Conservation (phyloP, 2,329 filamentous ascomycete genomes). For the Fusarium vanettenii region DNA sequence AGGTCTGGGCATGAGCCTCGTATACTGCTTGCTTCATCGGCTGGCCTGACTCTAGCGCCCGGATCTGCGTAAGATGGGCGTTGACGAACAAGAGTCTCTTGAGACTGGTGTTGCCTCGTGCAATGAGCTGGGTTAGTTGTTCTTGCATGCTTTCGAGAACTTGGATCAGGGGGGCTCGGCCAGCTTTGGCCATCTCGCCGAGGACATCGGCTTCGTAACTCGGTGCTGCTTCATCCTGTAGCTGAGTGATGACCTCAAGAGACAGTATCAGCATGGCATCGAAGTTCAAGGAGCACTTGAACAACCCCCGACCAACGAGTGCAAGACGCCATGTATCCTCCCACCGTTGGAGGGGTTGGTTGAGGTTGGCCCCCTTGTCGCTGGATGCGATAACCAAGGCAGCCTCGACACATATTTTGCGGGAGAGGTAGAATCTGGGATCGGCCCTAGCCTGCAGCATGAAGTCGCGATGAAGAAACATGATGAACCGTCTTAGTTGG, state of each 20-base stretch:
- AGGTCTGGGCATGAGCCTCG: constrained; percentile 32
- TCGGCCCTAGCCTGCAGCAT: constrained; percentile 39
- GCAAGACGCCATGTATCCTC: constrained; percentile 38
- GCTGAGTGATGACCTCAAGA: constrained; percentile 38
- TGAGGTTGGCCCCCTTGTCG: constrained; percentile 27
- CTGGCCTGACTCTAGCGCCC: constrained; percentile 34
- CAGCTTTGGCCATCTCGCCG: constrained; percentile 38
- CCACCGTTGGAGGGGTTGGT: constrained; percentile 26
- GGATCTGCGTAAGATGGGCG: constrained; percentile 39
- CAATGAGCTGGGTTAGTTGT: constrained; percentile 34
- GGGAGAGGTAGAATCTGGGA: constrained; percentile 41
- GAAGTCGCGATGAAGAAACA: constrained; percentile 44
- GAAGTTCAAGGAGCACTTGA: constrained; percentile 42
- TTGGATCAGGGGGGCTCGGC: constrained; percentile 35
- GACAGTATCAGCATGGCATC: constrained; percentile 40
- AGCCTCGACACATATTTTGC: constrained; percentile 41
- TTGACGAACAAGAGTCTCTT: constrained; percentile 40
- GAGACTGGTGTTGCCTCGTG: constrained; percentile 38
- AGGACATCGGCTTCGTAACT: constrained; percentile 36
- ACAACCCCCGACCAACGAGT: constrained; percentile 40
- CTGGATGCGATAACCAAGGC: constrained; percentile 38
- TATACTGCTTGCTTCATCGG: constrained; percentile 38
- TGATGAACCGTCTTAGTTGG: constrained; percentile 40
- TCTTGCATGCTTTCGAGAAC: constrained; percentile 29
- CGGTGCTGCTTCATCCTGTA: constrained; percentile 37